Evolutionary conservation across 441 rosid genomes (phyloP).

Genomic region (Brassica balearica): DNA sequence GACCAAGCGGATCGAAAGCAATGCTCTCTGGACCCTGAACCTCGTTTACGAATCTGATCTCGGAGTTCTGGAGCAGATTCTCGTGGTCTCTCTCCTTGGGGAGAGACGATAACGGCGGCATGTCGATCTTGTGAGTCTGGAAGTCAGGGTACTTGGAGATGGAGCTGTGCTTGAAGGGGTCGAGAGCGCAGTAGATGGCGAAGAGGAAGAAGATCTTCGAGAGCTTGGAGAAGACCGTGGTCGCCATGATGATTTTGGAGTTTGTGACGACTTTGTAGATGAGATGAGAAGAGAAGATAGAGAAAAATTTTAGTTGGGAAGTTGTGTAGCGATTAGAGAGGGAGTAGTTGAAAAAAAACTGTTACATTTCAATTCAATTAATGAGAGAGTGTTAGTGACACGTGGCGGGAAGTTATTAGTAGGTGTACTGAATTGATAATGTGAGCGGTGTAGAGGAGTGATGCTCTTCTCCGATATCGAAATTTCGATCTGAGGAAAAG

Average conservation of each 20-base stretch:
- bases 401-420: not conserved
- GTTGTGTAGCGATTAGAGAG: slow-evolving; percentile 2
- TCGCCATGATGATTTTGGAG: not conserved
- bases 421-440: not conserved
- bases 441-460: not conserved
- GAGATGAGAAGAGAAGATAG: not conserved
- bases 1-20: slow-evolving; percentile 83
- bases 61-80: slow-evolving; percentile 74
- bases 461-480: not conserved
- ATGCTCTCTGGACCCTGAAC: slow-evolving; percentile 95
- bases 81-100: slow-evolving; percentile 61
- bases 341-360: not conserved
- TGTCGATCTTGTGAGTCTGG: slow-evolving; percentile 53
- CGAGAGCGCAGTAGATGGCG: slow-evolving; percentile 78
- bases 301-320: not conserved
- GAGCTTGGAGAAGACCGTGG: slow-evolving; percentile 9
- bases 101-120: slow-evolving; percentile 61
- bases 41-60: slow-evolving; percentile 69
- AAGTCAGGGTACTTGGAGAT: slow-evolving; percentile 68
- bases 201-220: slow-evolving; percentile 54
- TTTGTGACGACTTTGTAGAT: not conserved
- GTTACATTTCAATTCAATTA: too few species aligned
- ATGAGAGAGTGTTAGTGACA: not conserved
- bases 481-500: not conserved
- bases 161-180: slow-evolving; percentile 80